Percentiles rank a stretch among this genome's conserved stretches.
Conservation (phyloP, 225 moss, liverwort and hornwort species). For the Thuidium tamariscinum region DNA sequence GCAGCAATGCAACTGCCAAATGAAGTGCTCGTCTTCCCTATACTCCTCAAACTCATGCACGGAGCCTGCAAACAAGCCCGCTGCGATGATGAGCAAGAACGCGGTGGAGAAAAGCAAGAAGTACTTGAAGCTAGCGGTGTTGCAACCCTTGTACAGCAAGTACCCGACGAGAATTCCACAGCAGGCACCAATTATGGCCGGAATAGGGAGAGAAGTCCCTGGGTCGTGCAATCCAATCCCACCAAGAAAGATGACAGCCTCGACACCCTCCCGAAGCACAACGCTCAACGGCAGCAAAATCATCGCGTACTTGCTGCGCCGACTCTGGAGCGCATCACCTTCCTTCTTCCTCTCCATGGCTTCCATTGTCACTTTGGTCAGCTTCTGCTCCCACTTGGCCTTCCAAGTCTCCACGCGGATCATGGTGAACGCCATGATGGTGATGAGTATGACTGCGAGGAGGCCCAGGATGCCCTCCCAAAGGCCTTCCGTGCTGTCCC, state of each 20-base stretch:
- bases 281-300: constrained; percentile 45
- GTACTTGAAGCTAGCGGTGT: constrained; percentile 42
- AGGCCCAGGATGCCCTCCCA: constrained; percentile 66
- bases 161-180: constrained; percentile 40
- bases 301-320: constrained; percentile 40
- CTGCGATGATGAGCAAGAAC: constrained; percentile 47
- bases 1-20: constrained; percentile 63
- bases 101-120: constrained; percentile 39
- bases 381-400: constrained; percentile 66
- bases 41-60: constrained; percentile 79
- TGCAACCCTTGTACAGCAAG: constrained; percentile 43
- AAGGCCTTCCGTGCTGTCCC: constrained; percentile 44
- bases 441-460: constrained; percentile 47
- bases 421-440: constrained; percentile 68
- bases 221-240: constrained; percentile 48
- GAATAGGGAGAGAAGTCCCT: constrained; percentile 44
- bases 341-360: background rate
- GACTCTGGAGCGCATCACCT: constrained; percentile 4
- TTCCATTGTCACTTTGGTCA: constrained; percentile 38
- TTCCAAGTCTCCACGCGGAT: constrained; percentile 63
- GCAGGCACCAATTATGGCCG: constrained; percentile 29
- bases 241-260: constrained; percentile 67
- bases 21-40: constrained; percentile 28
- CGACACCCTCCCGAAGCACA: constrained; percentile 52
- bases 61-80: constrained; percentile 50